These are phyloP conservation scores for Gossypium gossypioides DNA, from an alignment of 441 rosid genomes.

Conservation along the genomic window DNA sequence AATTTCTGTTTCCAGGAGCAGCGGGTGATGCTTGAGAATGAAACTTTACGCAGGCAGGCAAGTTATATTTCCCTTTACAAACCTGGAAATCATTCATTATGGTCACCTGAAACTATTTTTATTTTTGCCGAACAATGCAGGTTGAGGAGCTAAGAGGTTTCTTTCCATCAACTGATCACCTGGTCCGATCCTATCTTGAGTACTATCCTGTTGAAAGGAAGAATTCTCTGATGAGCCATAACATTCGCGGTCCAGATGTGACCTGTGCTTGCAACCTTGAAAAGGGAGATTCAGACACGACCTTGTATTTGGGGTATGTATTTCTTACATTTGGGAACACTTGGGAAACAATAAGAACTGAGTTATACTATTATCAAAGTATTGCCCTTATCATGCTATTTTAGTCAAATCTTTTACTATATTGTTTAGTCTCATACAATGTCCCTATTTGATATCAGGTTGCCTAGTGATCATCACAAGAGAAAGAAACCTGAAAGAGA, in stretches of 20 bases:
- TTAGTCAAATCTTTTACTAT: background rate
- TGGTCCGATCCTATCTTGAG: constrained; percentile 40
- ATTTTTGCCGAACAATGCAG: constrained; percentile 25
- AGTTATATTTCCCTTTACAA: constrained; percentile 13
- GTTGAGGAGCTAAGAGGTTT: constrained; percentile 72
- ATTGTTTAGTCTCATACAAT: background rate
- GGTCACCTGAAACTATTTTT: background rate
- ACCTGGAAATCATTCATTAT: background rate
- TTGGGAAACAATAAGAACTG: too few relatives aligned
- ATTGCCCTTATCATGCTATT: background rate
- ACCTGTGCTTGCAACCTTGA: constrained; percentile 31
- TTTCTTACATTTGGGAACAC: background rate
- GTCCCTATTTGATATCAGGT: constrained; percentile 28
- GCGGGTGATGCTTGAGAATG: constrained; percentile 71
- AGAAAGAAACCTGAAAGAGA: constrained; percentile 41
- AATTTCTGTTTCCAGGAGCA: constrained; percentile 53
- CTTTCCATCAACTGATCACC: constrained; percentile 37
- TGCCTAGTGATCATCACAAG: constrained; percentile 50
- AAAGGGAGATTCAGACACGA: constrained; percentile 67
- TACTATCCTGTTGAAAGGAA: constrained; percentile 43
- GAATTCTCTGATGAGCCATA: constrained; percentile 28
- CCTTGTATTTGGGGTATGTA: constrained; percentile 69
- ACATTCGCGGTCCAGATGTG: constrained; percentile 28
- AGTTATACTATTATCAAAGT: too few relatives aligned
- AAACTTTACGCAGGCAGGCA: constrained; percentile 80